These are phyloP conservation scores for Rhodotorula sp. DNA, from an alignment of 1,284 basidiomycete species.

Conservation along the genomic window DNA sequence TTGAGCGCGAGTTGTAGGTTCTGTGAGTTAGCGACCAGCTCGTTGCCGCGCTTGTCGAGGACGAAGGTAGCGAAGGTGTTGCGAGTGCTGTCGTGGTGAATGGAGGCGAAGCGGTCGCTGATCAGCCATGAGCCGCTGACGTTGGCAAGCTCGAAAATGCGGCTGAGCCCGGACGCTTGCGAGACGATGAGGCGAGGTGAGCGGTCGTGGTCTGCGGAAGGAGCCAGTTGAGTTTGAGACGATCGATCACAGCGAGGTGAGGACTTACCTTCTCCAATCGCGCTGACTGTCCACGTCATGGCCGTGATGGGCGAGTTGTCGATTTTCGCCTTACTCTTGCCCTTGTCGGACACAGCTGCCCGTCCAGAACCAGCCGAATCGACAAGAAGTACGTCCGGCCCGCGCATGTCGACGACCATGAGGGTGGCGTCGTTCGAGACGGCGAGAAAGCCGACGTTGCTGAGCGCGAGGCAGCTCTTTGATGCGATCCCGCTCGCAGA, in stretches of 20 bases:
- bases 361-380: conserved; percentile 47
- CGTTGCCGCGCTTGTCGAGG: conserved; percentile 29
- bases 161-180: conserved; percentile 57
- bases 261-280: conserved; percentile 56
- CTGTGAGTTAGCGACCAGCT: conserved; percentile 41
- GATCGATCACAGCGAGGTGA: background rate
- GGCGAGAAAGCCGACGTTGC: conserved; percentile 37
- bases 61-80: conserved; percentile 22
- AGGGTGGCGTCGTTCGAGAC: conserved; percentile 63
- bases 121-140: conserved; percentile 28
- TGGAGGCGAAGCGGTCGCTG: conserved; percentile 4
- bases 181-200: conserved; percentile 63
- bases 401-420: conserved; percentile 67
- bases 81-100: conserved; percentile 29
- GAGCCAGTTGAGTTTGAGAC: background rate
- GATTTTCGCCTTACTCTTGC: conserved; percentile 47
- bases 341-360: conserved; percentile 44
- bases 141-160: conserved; percentile 30
- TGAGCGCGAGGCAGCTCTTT: conserved; percentile 18
- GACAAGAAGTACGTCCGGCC: conserved; percentile 62
- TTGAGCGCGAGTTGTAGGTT: conserved; percentile 39
- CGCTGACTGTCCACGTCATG: conserved; percentile 65
- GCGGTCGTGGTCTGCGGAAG: conserved; percentile 22
- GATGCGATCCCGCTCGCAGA: background rate
- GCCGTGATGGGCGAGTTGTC: conserved; percentile 53